A percentile compares a stretch with the other conserved stretches of the same genome.
Evolutionary conservation across 805 yeast genomes (phyloP).

Genomic region (Nakazawaea peltata): DNA sequence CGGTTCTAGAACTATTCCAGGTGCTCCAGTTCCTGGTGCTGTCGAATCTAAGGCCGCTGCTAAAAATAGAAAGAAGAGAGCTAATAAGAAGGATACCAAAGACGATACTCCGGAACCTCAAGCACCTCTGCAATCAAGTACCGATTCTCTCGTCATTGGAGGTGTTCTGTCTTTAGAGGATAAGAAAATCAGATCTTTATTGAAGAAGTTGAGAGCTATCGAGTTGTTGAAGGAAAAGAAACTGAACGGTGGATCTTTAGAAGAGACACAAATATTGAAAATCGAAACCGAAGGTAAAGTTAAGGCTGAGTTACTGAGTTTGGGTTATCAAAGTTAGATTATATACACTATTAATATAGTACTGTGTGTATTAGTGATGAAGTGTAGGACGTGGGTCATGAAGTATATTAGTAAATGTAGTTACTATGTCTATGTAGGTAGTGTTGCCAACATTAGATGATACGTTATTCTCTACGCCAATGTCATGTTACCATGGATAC

Average conservation of each 20-base stretch:
- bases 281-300: constrained; percentile 82
- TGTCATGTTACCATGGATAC: too few species aligned
- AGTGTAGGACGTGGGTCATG: too few species aligned
- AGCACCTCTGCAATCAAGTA: constrained; percentile 3
- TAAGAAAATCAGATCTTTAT: constrained; percentile 81
- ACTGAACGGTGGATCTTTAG: constrained; percentile 75
- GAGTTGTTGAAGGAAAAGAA: constrained; percentile 83
- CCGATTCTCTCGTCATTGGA: constrained; percentile 40
- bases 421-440: too few species aligned
- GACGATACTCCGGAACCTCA: constrained; percentile 15
- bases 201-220: constrained; percentile 94
- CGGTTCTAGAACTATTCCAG: constrained; percentile 13
- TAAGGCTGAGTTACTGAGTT: constrained; percentile 58
- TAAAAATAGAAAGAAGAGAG: constrained; percentile 72
- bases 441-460: too few species aligned
- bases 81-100: constrained; percentile 33
- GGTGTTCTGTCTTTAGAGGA: constrained; percentile 74
- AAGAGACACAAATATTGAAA: constrained; percentile 87
- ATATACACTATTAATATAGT: too few species aligned
- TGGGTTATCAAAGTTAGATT: constrained; percentile 43
- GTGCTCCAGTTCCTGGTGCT: constrained; percentile 27
- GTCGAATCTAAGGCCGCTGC: constrained; percentile 55
- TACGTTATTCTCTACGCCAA: too few species aligned
- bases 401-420: too few species aligned
- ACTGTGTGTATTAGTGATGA: too few species aligned